Evolutionary conservation across 2,329 filamentous ascomycete genomes (phyloP).

Genomic region (Penicillium sp.): DNA sequence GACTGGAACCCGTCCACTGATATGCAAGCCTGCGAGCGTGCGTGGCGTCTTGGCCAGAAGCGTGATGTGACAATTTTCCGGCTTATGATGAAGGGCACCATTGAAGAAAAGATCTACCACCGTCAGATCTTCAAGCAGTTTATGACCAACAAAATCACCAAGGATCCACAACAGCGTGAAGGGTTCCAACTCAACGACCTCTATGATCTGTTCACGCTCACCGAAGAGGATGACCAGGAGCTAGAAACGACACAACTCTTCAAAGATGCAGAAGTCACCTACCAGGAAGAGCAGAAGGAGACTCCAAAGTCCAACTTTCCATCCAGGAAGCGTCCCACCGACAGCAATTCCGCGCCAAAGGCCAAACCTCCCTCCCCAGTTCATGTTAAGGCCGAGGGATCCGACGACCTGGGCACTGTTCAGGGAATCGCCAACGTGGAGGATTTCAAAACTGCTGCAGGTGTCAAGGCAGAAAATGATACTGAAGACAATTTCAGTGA

Average conservation of each 20-base stretch:
- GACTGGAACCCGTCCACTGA: constrained; percentile 99
- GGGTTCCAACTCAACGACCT: constrained; percentile 88
- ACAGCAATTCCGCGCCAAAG: background rate
- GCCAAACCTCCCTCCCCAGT: background rate
- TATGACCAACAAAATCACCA: constrained; percentile 91
- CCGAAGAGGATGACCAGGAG: constrained; percentile 62
- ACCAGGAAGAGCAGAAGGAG: constrained; percentile 43
- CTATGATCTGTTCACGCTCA: constrained; percentile 86
- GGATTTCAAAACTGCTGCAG: constrained; percentile 52
- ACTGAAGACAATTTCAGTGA: constrained; percentile 31
- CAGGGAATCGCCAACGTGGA: constrained; percentile 65
- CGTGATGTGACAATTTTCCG: constrained; percentile 94
- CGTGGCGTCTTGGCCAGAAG: constrained; percentile 94
- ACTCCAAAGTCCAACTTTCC: background rate
- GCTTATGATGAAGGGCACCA: constrained; percentile 96
- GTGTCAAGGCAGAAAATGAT: background rate
- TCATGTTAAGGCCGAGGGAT: background rate
- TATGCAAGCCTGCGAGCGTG: constrained; percentile 88
- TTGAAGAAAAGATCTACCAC: constrained; percentile 99
- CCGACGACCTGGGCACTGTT: constrained; percentile 55
- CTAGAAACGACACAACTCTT: constrained; percentile 3
- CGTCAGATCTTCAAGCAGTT: constrained; percentile 99
- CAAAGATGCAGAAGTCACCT: constrained; percentile 74
- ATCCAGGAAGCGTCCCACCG: background rate
- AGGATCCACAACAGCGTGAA: constrained; percentile 88